Evolutionary conservation across 805 yeast genomes (phyloP), one percentile per base, ranked within the genome.

Genomic region (Myxozyma vanderwaltii): DNA sequence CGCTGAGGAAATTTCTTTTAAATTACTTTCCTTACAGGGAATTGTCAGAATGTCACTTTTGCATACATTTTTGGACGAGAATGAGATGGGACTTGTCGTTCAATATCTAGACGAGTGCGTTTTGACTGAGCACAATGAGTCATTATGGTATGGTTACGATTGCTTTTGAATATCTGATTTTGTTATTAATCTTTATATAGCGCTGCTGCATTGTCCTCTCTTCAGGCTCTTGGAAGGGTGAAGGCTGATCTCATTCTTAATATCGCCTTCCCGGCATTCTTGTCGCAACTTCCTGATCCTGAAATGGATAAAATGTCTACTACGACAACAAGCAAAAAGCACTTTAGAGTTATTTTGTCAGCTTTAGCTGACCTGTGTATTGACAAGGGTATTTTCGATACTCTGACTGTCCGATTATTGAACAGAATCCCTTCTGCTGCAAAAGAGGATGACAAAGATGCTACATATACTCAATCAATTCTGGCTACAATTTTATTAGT

Each of bases 21-120:
- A 90, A 67, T 79, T 86, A 27, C 74, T 86, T 41, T 82, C 94
- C 0, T 75, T 88, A 29, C 82, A 82, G 54, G 88, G 87, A 46
- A 77, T 90, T 51, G 78, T 84, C 0, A 82, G 82, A 51, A 68
- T 89, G 44, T 75, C 85, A 7, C 74, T 77, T 31, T 74, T 88
- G 64, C 71, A 74, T 1, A 74, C 73, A 0, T 85, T 82, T 63
- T 72, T 90, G 49, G 71, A 72, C 15, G 63, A 67, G 2, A 81
- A 81, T 53, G 96, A 90, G 65, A 71, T 82, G 27, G 80, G 83
- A 29, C 73, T 88, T 53, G 75, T 88, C 5, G 81, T 86, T 35
- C 88, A 83, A 64, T 83, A 85, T 66, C 74, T 89, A 38, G 83
- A 70, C 35, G 91, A 86, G 43, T 79, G 84, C 13, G 75, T 88